Base-by-base conservation (phyloP, 345 rosid species). In the Salix suchowensis region DNA sequence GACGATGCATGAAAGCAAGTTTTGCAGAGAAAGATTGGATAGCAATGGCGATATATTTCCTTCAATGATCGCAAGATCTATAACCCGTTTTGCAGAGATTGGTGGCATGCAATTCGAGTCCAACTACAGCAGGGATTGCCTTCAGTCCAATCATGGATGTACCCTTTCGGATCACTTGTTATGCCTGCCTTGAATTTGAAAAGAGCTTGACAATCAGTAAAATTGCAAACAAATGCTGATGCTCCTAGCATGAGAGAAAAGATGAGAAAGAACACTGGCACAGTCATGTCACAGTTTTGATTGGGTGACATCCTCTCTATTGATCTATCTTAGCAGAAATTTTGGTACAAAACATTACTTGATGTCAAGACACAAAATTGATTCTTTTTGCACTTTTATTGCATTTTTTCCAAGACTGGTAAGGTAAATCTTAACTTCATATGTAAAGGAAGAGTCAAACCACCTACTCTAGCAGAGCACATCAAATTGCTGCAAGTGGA, bases 61-160 rank as follows among this genome's bases (percentile, higher is more conserved):
- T 39, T 68, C 21, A 34, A 0, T 18, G 16, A 76, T 73, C 19
- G 36, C 44, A 18, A 76, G 65, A 55, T 42, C 28, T 16, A 23
- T 39, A 15, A 76, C 78, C 2, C 65, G 72, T 68, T 55, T 19
- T 23, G 28, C 9, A 48, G 21, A 23, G 12, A 46, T 23, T 71
- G 65, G 69, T 52, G 72, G 54, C 78, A 76, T 48, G 78, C 55
- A 36, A 76, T 14, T 24, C 78, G 58, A 19, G 73, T 68, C 78
- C 78, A 68, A 52, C 55, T 76, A 54, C 60, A 76, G 65, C 39
- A 67, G 32, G 78, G 68, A 48, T 36, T 76, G 50, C 2, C 36
- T 12, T 15, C 55, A 65, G 54, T 76, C 78, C 78, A 76, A 58
- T 71, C 39, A 1, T 67, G 58, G 50, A 76, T 67, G 42, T 15